Evolutionary conservation across 1,284 basidiomycete genomes (phyloP).

Genomic region (Papiliotrema flavescens): DNA sequence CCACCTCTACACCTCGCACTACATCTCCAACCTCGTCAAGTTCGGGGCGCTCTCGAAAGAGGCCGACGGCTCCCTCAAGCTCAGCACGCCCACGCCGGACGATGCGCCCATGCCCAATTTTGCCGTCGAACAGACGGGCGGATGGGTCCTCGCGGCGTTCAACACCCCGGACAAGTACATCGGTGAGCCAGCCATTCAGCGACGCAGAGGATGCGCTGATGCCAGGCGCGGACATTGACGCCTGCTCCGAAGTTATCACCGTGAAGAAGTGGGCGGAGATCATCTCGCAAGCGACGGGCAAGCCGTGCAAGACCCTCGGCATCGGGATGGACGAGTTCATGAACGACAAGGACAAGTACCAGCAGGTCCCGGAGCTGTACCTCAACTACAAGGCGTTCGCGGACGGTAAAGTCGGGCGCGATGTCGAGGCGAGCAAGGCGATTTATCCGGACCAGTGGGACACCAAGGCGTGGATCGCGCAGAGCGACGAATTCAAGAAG

Average conservation of each 20-base stretch:
- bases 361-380: constrained; percentile 10
- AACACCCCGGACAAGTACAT: constrained; percentile 6
- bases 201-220: not conserved
- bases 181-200: constrained; percentile 4
- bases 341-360: not conserved
- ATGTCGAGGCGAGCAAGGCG: not conserved
- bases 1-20: constrained; percentile 9
- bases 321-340: constrained; percentile 6
- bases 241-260: constrained; percentile 8
- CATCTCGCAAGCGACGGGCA: constrained; percentile 7
- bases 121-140: constrained; percentile 12
- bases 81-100: constrained; percentile 8
- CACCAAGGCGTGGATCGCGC: not conserved
- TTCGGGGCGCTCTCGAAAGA: not conserved
- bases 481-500: constrained; percentile 2
- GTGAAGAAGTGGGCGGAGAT: constrained; percentile 4
- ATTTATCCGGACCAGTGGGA: constrained; percentile 4
- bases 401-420: constrained; percentile 4
- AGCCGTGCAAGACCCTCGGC: constrained; percentile 2
- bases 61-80: not conserved
- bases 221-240: constrained; percentile 15
- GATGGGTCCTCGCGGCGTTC: constrained; percentile 6
- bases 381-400: constrained; percentile 18
- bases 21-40: constrained; percentile 11
- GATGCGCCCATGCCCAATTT: constrained; percentile 1